phyloP scores from a whole-genome alignment of 2,329 filamentous ascomycete genomes.

The Chrysoporthe deuterocubensis region DNA sequence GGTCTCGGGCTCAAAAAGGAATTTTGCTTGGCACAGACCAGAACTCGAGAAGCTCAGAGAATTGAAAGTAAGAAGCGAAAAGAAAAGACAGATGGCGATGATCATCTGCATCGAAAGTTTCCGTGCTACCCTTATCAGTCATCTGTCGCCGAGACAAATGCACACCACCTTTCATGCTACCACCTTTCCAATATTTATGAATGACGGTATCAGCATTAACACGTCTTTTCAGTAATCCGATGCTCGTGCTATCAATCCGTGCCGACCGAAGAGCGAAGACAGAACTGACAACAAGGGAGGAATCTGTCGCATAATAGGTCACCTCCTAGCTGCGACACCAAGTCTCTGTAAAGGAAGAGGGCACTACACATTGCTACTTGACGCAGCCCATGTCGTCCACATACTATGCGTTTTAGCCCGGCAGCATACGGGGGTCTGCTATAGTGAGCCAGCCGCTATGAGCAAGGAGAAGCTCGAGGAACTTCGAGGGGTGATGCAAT shows the following conservation, averaged over 20 bases:
- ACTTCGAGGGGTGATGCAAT: too few species aligned
- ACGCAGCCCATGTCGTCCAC: constrained; percentile 16
- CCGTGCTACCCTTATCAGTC: too few species aligned
- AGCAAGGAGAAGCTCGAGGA: too few species aligned
- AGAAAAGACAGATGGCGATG: too few species aligned
- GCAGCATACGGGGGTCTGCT: neutral
- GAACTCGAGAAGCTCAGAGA: too few species aligned
- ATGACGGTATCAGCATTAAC: neutral
- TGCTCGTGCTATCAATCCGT: neutral
- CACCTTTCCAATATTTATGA: neutral
- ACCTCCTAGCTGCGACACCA: neutral
- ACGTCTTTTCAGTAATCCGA: neutral
- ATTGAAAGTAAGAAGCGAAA: too few species aligned
- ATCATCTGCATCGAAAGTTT: too few species aligned
- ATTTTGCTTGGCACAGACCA: too few species aligned
- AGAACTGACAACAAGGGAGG: neutral
- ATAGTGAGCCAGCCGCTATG: neutral
- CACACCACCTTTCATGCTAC: neutral
- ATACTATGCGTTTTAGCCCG: constrained; percentile 1
- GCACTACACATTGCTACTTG: constrained; percentile 21
- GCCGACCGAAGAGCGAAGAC: neutral
- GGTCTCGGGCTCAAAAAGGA: too few species aligned
- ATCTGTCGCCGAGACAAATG: too few species aligned
- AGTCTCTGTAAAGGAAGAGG: constrained; percentile 16
- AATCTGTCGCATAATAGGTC: constrained; percentile 25